Evolutionary conservation across 768 basidiomycete species (phyloP).

Genomic region (Phallus indusiatus): DNA sequence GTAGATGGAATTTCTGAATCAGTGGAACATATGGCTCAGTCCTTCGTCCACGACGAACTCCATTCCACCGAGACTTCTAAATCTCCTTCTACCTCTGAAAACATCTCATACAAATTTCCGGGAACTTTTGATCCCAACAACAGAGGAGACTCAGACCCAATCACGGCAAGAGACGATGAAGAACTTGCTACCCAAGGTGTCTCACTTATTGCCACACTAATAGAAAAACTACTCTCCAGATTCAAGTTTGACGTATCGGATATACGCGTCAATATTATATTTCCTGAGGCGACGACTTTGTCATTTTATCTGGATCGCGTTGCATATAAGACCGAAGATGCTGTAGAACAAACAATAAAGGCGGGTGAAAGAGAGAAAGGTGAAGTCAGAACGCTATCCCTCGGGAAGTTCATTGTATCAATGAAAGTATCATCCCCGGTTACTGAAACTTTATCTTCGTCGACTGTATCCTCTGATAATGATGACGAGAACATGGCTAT

Average conservation of each 20-base stretch:
- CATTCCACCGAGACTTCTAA: not conserved
- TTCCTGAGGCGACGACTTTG: slow-evolving; percentile 52
- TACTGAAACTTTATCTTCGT: slow-evolving; percentile 10
- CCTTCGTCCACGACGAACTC: slow-evolving; percentile 80
- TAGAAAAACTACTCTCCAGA: slow-evolving; percentile 68
- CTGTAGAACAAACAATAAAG: not conserved
- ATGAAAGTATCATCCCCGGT: slow-evolving; percentile 25
- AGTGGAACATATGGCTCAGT: slow-evolving; percentile 74
- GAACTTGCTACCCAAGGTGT: slow-evolving; percentile 57
- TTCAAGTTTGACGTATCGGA: slow-evolving; percentile 71
- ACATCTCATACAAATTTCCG: slow-evolving; percentile 44
- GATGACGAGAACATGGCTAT: slow-evolving; percentile 56
- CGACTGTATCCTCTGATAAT: slow-evolving; percentile 19
- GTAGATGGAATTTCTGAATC: slow-evolving; percentile 55
- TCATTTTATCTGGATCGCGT: slow-evolving; percentile 50
- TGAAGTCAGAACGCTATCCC: slow-evolving; percentile 39
- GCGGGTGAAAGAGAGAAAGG: slow-evolving; percentile 10
- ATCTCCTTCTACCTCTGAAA: slow-evolving; percentile 47
- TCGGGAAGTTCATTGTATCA: slow-evolving; percentile 49
- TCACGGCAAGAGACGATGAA: slow-evolving; percentile 30
- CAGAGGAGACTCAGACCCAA: not conserved
- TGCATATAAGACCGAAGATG: slow-evolving; percentile 41
- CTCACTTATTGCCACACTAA: slow-evolving; percentile 69
- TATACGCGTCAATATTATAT: slow-evolving; percentile 58
- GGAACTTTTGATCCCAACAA: slow-evolving; percentile 56